Evolutionary conservation across 768 basidiomycete genomes (phyloP), one percentile per base, ranked within the genome.

Genomic region (Suillus discolor): DNA sequence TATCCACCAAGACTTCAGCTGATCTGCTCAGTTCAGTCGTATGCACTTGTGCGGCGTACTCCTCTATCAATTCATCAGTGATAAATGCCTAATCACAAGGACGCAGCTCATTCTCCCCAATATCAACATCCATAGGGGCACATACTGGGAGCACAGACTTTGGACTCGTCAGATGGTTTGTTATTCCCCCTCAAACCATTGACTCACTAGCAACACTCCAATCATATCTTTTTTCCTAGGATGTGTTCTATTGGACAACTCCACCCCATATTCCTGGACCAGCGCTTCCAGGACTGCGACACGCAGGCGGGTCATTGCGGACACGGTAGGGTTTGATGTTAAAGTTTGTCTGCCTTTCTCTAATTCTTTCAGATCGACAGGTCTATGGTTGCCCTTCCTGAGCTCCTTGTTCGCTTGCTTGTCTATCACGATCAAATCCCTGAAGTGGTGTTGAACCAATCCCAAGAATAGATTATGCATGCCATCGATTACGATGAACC

Each of bases 401-500:
- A 57, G 42, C 23, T 39, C 55, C 28, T 57, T 54, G 63, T 38
- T 62, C 7, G 13, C 44, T 18, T 16, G 60, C 12, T 69, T 69
- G 42, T 69, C 60, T 1, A 69, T 65, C 3, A 68, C 6, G 9
- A 70, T 53, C 0, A 70, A 62, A 6, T 66, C 49, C 13, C 62
- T 47, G 7, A 70, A 70, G 34, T 70, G 67, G 41, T 47, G 44
- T 25, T 65, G 67, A 1, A 47, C 28, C 2, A 70, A 42, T 16
- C 72, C 71, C 47, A 80, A 69, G 61, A 75, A 73, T 5, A 80
- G 61, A 42, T 72, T 70, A 62, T 81, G 80, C 79, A 81, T 81
- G 16, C 74, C 62, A 62, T 82, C 79, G 23, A 78, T 67, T 0
- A 77, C 70, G 6, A 70, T 64, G 54, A 71, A 75, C 6, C 44